phyloP scores from a whole-genome alignment of 2,329 filamentous ascomycete species.

The Colletotrichum abscissum region DNA sequence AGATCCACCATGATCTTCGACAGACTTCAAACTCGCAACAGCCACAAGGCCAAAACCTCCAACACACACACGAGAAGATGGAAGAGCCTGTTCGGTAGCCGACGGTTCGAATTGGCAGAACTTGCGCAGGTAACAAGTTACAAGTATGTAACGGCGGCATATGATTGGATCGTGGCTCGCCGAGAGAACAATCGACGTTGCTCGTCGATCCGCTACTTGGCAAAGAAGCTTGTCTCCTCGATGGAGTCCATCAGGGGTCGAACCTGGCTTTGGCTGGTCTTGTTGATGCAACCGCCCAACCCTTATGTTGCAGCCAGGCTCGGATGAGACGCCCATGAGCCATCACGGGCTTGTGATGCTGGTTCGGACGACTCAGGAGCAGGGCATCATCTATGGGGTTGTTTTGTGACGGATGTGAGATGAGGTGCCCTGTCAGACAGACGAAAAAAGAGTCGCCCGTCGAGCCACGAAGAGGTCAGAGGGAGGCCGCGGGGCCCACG shows the following conservation, averaged over 20 bases:
- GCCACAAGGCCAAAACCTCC: constrained; percentile 15
- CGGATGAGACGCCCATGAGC: constrained; percentile 29
- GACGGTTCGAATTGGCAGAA: background rate
- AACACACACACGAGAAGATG: background rate
- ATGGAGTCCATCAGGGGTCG: constrained; percentile 17
- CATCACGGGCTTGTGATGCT: background rate
- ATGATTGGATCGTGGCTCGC: constrained; percentile 3
- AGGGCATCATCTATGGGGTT: background rate
- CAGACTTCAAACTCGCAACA: constrained; percentile 34
- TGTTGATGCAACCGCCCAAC: constrained; percentile 9
- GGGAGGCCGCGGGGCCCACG: constrained; percentile 6
- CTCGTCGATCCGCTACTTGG: constrained; percentile 28
- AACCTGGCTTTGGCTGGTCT: constrained; percentile 6
- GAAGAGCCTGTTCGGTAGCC: constrained; percentile 2
- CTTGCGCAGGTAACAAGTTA: background rate
- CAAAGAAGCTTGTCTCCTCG: constrained; percentile 35
- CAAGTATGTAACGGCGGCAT: background rate
- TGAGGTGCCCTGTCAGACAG: constrained; percentile 13
- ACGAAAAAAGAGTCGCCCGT: background rate
- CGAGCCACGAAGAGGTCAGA: background rate
- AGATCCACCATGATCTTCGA: constrained; percentile 36
- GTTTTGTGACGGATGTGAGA: constrained; percentile 16
- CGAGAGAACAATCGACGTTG: constrained; percentile 8
- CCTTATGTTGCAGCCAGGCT: constrained; percentile 27
- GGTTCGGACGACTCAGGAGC: constrained; percentile 22